Evolutionary conservation across 2,329 filamentous ascomycete species (phyloP), one percentile per base, ranked within the genome.

Genomic region (Fusarium mundagurra): DNA sequence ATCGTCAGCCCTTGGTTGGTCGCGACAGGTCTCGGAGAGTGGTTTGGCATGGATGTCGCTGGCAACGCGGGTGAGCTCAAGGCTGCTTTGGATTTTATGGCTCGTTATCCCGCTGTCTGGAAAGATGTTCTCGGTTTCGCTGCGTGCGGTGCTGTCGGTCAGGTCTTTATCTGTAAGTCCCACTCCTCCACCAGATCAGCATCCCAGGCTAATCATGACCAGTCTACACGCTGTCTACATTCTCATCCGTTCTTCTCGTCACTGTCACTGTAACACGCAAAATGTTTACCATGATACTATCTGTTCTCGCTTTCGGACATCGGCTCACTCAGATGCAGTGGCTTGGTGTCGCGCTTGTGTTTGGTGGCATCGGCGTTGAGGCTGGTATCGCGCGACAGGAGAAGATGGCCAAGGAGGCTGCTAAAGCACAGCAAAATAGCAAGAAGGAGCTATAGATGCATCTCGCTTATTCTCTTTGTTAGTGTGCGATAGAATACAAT

Each of bases 251-350:
- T 55, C 88, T 98, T 59, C 90, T 99, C 57, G 96, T 98, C 48
- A 98, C 96, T 9, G 95, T 99, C 6, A 99, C 95, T 5, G 96
- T 99, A 51, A 99, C 96, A 51, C 90, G 96, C 80, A 99, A 99
- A 86, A 99, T 99, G 96, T 90, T 98, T 82, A 98, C 96, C 76
- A 99, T 99, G 96, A 94, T 98, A 68, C 88, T 98, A 59, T 98
- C 94, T 61, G 96, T 99, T 34, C 87, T 98, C 69, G 95, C 94
- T 85, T 99, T 98, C 82, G 96, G 96, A 34, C 96, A 99, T 83
- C 90, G 89, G 72, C 88, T 99, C 55, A 93, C 90, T 34, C 85
- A 86, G n/a, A 97, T 96, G 88, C 96, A 99, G 85, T 98, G 95
- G 94, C 85, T 97, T 12, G 96, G 96, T 72, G 95, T 99, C 38